phyloP scores from a whole-genome alignment of 495 filamentous ascomycete genomes.

The Lentithecium fluviatile region DNA sequence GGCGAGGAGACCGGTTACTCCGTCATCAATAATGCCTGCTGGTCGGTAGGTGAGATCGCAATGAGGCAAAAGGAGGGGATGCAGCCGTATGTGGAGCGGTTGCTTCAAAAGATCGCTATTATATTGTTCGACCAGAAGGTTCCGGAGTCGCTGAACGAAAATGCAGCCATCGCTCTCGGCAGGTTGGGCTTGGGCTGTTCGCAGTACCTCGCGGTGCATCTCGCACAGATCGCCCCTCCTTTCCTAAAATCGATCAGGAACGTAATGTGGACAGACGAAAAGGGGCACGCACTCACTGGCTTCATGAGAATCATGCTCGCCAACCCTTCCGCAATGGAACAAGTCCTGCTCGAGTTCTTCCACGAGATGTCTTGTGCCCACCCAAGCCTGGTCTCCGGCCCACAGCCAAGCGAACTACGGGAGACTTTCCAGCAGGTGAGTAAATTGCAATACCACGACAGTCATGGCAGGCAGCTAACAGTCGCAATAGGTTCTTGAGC shows the following conservation, averaged over 20 bases:
- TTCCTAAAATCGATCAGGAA: constrained; percentile 81
- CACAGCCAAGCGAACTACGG: constrained; percentile 48
- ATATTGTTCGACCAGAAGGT: constrained; percentile 83
- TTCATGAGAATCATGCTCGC: constrained; percentile 80
- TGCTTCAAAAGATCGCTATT: constrained; percentile 69
- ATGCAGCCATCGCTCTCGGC: constrained; percentile 90
- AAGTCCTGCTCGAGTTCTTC: constrained; percentile 78
- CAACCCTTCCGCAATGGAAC: constrained; percentile 92
- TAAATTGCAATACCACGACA: not conserved
- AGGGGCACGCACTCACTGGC: constrained; percentile 86
- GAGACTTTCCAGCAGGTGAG: constrained; percentile 52
- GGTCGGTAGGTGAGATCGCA: constrained; percentile 92
- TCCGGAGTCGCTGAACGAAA: constrained; percentile 89
- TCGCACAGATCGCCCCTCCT: constrained; percentile 74
- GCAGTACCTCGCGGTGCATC: constrained; percentile 72
- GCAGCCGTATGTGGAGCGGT: constrained; percentile 70
- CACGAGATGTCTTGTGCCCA: constrained; percentile 68
- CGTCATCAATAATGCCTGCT: constrained; percentile 97
- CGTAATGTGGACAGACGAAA: constrained; percentile 88
- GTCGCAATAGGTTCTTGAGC: constrained; percentile 59
- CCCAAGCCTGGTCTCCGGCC: constrained; percentile 60
- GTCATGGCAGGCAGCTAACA: constrained; percentile 9
- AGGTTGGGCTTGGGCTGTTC: constrained; percentile 81
- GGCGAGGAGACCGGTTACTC: constrained; percentile 75
- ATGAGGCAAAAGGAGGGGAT: constrained; percentile 72